Percentiles rank a stretch among this genome's conserved stretches.
phyloP scores from a whole-genome alignment of 1,284 basidiomycete species.

The Schizopora paradoxa region DNA sequence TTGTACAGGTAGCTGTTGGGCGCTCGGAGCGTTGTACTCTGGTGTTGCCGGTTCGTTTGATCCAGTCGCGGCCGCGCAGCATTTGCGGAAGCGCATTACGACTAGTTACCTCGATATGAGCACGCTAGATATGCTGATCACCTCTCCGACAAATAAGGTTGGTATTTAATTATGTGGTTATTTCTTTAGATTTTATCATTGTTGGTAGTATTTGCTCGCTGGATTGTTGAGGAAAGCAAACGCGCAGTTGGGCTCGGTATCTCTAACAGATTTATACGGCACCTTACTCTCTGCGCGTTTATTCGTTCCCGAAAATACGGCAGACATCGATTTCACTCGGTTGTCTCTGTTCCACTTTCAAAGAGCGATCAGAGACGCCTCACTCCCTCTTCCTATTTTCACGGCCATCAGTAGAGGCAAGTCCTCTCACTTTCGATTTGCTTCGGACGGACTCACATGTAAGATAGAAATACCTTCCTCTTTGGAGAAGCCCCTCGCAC shows the following conservation, averaged over 20 bases:
- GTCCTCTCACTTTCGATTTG: background rate
- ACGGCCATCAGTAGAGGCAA: slow-evolving; percentile 33
- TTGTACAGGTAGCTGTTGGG: slow-evolving; percentile 33
- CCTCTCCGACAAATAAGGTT: slow-evolving; percentile 33
- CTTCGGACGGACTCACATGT: background rate
- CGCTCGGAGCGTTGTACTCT: slow-evolving; percentile 34
- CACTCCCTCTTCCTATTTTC: slow-evolving; percentile 36
- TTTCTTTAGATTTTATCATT: background rate
- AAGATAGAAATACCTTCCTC: slow-evolving; percentile 26
- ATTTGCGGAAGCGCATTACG: slow-evolving; percentile 32
- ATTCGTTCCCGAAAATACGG: slow-evolving; percentile 29
- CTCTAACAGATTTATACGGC: slow-evolving; percentile 37
- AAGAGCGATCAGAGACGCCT: slow-evolving; percentile 28
- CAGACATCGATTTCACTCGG: slow-evolving; percentile 28
- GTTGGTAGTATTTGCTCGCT: slow-evolving; percentile 25
- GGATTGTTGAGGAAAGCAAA: slow-evolving; percentile 35
- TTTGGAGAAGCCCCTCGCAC: slow-evolving; percentile 22
- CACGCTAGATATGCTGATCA: slow-evolving; percentile 33
- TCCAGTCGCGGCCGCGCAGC: slow-evolving; percentile 24
- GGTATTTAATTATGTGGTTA: background rate
- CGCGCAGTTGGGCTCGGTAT: slow-evolving; percentile 28
- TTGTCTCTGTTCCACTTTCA: slow-evolving; percentile 35
- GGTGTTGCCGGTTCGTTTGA: slow-evolving; percentile 29
- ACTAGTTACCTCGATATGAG: slow-evolving; percentile 34
- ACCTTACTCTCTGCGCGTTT: slow-evolving; percentile 35